These are phyloP conservation scores for Pseudisothecium myosuroides DNA, from an alignment of 225 moss, liverwort and hornwort species.

Conservation along the genomic window DNA sequence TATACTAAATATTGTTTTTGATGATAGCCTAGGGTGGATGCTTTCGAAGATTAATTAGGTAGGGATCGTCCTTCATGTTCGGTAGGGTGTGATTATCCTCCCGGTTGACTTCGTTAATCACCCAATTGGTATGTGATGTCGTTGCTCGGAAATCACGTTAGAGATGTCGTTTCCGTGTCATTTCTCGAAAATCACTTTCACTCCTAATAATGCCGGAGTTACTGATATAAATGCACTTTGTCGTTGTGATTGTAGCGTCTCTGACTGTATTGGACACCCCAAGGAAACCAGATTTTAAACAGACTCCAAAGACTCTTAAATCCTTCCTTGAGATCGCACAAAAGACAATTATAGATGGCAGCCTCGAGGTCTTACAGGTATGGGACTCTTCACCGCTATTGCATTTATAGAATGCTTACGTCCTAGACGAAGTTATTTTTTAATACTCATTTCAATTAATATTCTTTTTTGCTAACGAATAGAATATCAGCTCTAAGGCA, in stretches of 20 bases:
- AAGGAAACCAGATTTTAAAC: constrained; percentile 5
- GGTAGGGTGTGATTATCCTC: not conserved
- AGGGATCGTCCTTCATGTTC: not conserved
- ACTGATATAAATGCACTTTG: not conserved
- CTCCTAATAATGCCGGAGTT: not conserved
- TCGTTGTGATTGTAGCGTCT: constrained; percentile 22
- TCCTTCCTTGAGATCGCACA: constrained; percentile 35
- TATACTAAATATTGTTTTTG: not conserved
- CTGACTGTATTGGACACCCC: constrained; percentile 4
- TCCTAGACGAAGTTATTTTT: not conserved
- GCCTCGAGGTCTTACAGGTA: constrained; percentile 53
- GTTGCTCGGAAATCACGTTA: not conserved
- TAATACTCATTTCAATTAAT: not conserved
- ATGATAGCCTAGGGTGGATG: not conserved
- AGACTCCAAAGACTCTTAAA: constrained; percentile 29
- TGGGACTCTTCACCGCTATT: not conserved
- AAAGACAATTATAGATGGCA: constrained; percentile 38
- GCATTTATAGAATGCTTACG: not conserved
- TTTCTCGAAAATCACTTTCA: not conserved
- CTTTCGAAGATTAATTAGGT: not conserved
- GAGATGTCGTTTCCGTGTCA: not conserved
- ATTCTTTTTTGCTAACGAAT: not conserved
- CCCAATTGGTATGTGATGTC: not conserved
- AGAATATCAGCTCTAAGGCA: not conserved
- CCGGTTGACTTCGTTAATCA: not conserved